A percentile compares a stretch with the other conserved stretches of the same genome.
phyloP scores from a whole-genome alignment of 2,329 filamentous ascomycete genomes.

The Claviceps africana region DNA sequence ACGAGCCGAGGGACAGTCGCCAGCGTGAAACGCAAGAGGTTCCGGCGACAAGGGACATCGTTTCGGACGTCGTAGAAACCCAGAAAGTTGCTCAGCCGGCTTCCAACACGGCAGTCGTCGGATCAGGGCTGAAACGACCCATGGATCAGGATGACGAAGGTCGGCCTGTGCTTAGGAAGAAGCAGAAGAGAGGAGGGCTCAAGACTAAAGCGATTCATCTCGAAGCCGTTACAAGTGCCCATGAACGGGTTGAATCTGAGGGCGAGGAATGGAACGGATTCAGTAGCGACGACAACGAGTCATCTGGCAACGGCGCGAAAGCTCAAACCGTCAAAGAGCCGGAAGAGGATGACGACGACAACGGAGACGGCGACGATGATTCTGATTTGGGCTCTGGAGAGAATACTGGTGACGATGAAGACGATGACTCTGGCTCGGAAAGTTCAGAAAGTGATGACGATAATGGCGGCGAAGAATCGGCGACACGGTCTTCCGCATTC shows the following conservation, averaged over 20 bases:
- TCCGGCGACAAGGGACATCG: background rate
- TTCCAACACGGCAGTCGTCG: slow-evolving; percentile 24
- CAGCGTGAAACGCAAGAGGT: slow-evolving; percentile 9
- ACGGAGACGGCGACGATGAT: slow-evolving; percentile 20
- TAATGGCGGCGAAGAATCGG: slow-evolving; percentile 15
- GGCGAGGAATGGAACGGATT: slow-evolving; percentile 50
- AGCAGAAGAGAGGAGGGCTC: slow-evolving; percentile 56
- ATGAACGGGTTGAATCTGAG: slow-evolving; percentile 23
- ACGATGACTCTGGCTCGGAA: slow-evolving; percentile 20
- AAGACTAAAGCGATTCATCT: slow-evolving; percentile 36
- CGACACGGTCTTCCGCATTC: slow-evolving; percentile 50
- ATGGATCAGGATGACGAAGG: slow-evolving; percentile 69
- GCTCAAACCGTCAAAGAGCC: slow-evolving; percentile 11
- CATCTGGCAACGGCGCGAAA: background rate
- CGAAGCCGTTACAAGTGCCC: slow-evolving; percentile 22
- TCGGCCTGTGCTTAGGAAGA: slow-evolving; percentile 67
- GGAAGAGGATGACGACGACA: slow-evolving; percentile 13
- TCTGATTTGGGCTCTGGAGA: slow-evolving; percentile 8
- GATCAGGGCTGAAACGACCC: slow-evolving; percentile 76
- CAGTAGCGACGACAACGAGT: slow-evolving; percentile 34
- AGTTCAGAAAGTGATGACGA: slow-evolving; percentile 14
- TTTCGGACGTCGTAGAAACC: background rate
- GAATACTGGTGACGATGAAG: slow-evolving; percentile 14
- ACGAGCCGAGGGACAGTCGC: slow-evolving; percentile 13
- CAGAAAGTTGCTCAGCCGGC: background rate